Base-by-base conservation (phyloP, 75 land plant genomes). In the Isoetes taiwanensis region DNA sequence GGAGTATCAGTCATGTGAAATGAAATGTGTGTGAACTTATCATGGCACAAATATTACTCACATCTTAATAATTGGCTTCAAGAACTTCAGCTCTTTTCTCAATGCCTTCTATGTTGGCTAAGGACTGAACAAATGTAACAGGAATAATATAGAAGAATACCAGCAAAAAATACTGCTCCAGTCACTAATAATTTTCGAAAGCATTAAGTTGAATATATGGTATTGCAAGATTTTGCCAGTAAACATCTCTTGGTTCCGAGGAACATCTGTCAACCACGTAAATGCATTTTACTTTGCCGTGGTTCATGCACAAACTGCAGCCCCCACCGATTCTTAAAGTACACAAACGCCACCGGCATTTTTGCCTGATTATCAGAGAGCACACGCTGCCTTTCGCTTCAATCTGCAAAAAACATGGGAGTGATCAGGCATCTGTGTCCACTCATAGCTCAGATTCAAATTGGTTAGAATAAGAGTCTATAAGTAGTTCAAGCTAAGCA, bases 201-300 rank as follows among this genome's bases (percentile, higher is more conserved):
- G 41, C 32, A 0, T 67, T 72, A 3, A 86, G 74, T 35, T 80
- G 67, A 52, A 86, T 67, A 54, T 78, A 86, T 29, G 97, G 97
- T 34, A 91, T 83, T 14, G 87, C 63, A 35, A 91, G 80, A 63
- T 86, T 91, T 29, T 52, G 46, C 97, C 97, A 91, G 58, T 80
- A 86, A 38, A 91, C 80, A 73, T 91, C 97, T 35, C 83, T 68
- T 8, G 97, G 97, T 48, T 91, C 88, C 37, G 97, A 93, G 17
- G 93, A 91, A 86, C 93, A 91, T 80, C 80, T n/a, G 97, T 91
- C 50, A 91, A 61, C 97, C 97, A 91, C 17, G 78, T 10, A 32
- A 83, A 80, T 43, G 97, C 93, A 60, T 91, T 79, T 35, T 79
- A 70, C 6, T 78, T 74, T 58, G 83, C 93, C 56, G 85, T 90